Percentiles rank a stretch among this genome's conserved stretches.
These are phyloP conservation scores for Digitaria exilis DNA, from an alignment of 202 grass and related monocot genomes.

Conservation along the genomic window DNA sequence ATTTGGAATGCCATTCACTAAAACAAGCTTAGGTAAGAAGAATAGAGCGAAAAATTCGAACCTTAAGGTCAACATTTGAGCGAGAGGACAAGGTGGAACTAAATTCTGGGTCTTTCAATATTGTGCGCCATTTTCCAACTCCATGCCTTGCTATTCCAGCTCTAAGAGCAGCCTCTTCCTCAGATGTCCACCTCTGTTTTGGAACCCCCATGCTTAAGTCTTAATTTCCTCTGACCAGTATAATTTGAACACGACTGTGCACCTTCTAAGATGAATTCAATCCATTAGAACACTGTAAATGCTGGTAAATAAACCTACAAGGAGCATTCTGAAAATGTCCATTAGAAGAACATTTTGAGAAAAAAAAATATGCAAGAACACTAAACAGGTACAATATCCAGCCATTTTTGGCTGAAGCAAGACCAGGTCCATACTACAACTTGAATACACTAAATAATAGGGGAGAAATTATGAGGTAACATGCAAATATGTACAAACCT, in stretches of 20 bases:
- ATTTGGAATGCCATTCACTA: background rate
- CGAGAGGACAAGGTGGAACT: conserved; percentile 57
- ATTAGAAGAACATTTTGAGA: background rate
- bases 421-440: background rate
- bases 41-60: conserved; percentile 15
- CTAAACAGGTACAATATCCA: background rate
- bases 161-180: conserved; percentile 83
- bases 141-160: conserved; percentile 87
- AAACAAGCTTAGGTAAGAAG: conserved; percentile 29
- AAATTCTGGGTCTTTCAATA: conserved; percentile 78
- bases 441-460: conserved; percentile 17
- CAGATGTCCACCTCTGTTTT: conserved; percentile 83
- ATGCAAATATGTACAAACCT: background rate
- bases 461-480: background rate
- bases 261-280: conserved; percentile 34
- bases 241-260: background rate
- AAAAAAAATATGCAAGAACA: conserved; percentile 14
- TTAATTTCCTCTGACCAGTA: conserved; percentile 17
- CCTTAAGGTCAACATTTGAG: conserved; percentile 90
- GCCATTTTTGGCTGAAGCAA: conserved; percentile 20
- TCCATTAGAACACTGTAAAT: conserved; percentile 7
- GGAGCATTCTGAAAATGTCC: conserved; percentile 26
- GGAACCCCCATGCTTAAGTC: conserved; percentile 68
- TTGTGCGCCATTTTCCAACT: conserved; percentile 86
- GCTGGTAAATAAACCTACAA: background rate